A percentile compares a stretch with the other conserved stretches of the same genome.
Conservation (phyloP, 768 basidiomycete species). For the Macrolepiota fuliginosa region DNA sequence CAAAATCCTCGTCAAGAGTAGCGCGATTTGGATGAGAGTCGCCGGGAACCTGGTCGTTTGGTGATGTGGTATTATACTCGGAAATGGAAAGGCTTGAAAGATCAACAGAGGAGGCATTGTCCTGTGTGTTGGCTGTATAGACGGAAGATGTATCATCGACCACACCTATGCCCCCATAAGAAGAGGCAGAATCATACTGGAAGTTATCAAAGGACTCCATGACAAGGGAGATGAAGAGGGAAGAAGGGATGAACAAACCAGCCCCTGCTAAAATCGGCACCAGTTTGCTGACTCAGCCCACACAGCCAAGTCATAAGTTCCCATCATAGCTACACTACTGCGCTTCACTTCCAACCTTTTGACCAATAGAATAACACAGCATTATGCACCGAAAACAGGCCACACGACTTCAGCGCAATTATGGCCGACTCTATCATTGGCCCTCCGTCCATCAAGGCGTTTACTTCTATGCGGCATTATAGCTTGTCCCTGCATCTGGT, state of each 20-base stretch:
- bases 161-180: conserved; percentile 71
- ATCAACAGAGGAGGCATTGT: conserved; percentile 59
- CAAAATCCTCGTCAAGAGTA: conserved; percentile 79
- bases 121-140: conserved; percentile 70
- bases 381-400: no score
- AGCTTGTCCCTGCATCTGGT: not conserved
- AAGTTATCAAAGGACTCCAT: conserved; percentile 89
- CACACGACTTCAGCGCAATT: no score
- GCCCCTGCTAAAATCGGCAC: conserved; percentile 17
- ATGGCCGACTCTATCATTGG: no score
- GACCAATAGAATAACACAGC: no score
- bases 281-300: conserved; percentile 19
- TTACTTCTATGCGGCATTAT: not conserved
- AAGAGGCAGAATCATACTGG: conserved; percentile 80
- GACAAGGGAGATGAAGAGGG: conserved; percentile 17
- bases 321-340: no score
- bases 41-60: conserved; percentile 19
- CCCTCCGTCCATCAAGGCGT: not conserved
- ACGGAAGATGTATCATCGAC: conserved; percentile 82
- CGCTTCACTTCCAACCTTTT: no score
- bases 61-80: conserved; percentile 48
- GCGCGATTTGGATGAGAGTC: conserved; percentile 16
- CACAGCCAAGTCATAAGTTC: not conserved
- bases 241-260: not conserved
- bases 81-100: conserved; percentile 64